Evolutionary conservation across 169 alveolate species (phyloP).

Genomic region (Amoebophrya sp.): DNA sequence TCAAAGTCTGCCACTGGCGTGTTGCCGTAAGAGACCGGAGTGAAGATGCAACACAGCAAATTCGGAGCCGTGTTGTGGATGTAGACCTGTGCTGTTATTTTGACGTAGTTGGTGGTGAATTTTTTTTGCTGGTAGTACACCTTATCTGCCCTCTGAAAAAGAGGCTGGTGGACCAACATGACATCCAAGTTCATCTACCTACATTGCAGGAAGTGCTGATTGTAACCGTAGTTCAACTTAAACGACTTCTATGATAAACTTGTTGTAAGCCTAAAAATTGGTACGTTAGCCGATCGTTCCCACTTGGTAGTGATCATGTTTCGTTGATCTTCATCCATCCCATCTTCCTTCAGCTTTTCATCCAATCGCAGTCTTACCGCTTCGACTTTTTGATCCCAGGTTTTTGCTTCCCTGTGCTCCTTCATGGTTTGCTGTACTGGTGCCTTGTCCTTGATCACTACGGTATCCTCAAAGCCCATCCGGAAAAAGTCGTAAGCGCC

Average conservation of each 20-base stretch:
- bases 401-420: not conserved
- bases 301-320: constrained; percentile 11
- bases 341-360: not conserved
- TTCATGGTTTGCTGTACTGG: constrained; percentile 15
- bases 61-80: not conserved
- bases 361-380: not conserved
- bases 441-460: not conserved
- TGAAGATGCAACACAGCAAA: not conserved
- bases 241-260: too few relatives aligned
- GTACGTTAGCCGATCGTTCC: not conserved
- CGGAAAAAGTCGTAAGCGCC: constrained; percentile 13
- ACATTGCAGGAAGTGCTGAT: too few relatives aligned
- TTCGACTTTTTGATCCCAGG: constrained; percentile 15
- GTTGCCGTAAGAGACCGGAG: constrained; percentile 14
- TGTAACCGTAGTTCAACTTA: too few relatives aligned
- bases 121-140: too few relatives aligned
- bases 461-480: not conserved
- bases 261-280: not conserved
- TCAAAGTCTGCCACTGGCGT: not conserved
- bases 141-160: too few relatives aligned
- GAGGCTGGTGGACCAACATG: too few relatives aligned
- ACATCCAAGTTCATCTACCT: too few relatives aligned
- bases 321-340: not conserved
- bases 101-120: not conserved
- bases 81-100: not conserved